Percentiles rank a stretch among this genome's conserved stretches.
These are phyloP conservation scores for Austroboletus olivaceoglutinosus DNA, from an alignment of 1,284 basidiomycete species.

Conservation along the genomic window DNA sequence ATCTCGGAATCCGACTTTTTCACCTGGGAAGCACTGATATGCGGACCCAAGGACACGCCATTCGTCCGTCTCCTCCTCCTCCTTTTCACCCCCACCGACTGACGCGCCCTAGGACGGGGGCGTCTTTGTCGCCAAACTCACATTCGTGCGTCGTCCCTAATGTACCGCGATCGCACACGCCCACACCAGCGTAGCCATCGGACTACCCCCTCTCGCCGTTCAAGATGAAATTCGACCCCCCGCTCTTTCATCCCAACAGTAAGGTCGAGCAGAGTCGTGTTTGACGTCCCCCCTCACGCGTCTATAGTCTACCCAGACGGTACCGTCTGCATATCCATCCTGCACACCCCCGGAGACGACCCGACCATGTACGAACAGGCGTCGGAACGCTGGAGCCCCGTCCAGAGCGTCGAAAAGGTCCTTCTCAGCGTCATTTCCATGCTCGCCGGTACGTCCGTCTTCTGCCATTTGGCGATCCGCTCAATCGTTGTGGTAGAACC, in stretches of 20 bases:
- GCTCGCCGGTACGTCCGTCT: conserved; percentile 77
- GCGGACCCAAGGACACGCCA: conserved; percentile 95
- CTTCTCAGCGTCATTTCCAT: conserved; percentile 95
- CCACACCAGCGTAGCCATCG: conserved; percentile 54
- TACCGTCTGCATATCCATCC: conserved; percentile 96
- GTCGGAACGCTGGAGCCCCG: conserved; percentile 97
- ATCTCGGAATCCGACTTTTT: conserved; percentile 96
- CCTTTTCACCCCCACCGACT: not conserved
- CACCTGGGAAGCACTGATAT: conserved; percentile 96
- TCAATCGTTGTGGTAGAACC: conserved; percentile 60
- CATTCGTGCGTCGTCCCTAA: conserved; percentile 66
- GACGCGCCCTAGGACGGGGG: conserved; percentile 77
- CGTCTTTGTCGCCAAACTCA: conserved; percentile 89
- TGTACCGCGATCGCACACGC: not conserved
- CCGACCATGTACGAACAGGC: conserved; percentile 90
- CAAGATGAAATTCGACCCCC: conserved; percentile 98
- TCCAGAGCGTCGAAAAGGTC: conserved; percentile 97
- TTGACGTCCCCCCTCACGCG: no score
- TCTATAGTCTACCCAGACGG: conserved; percentile 79
- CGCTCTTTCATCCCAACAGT: conserved; percentile 98
- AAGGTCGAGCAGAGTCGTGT: no score
- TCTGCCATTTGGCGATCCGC: not conserved
- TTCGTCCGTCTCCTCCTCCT: conserved; percentile 59
- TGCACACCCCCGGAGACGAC: conserved; percentile 97
- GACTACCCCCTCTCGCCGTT: conserved; percentile 96